Percentiles rank a stretch among this genome's conserved stretches.
Conservation (phyloP, 495 filamentous ascomycete species). For the Podospora didyma region DNA sequence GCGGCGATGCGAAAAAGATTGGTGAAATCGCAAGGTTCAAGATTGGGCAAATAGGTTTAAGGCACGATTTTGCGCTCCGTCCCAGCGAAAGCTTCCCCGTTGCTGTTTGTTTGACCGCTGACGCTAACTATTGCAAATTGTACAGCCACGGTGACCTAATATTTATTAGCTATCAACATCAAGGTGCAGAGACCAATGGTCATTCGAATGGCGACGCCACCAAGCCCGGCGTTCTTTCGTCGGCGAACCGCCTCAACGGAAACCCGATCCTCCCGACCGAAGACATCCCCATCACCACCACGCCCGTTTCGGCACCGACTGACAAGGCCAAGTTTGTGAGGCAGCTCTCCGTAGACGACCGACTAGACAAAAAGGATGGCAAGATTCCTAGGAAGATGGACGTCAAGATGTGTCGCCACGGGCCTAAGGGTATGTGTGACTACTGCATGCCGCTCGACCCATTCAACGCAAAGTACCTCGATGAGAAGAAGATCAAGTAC, state of each 20-base stretch:
- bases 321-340: constrained; percentile 69
- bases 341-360: constrained; percentile 81
- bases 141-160: constrained; percentile 87
- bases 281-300: constrained; percentile 57
- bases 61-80: constrained; percentile 39
- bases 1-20: constrained; percentile 68
- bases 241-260: constrained; percentile 69
- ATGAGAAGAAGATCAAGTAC: constrained; percentile 97
- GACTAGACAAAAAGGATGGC: constrained; percentile 83
- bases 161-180: constrained; percentile 71
- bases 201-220: constrained; percentile 34
- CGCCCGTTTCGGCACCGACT: constrained; percentile 53
- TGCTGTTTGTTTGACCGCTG: not conserved
- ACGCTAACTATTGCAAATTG: constrained; percentile 10
- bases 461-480: constrained; percentile 79
- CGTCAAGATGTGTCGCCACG: constrained; percentile 88
- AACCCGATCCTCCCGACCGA: constrained; percentile 67
- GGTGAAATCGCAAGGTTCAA: constrained; percentile 61
- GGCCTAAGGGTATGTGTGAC: constrained; percentile 97
- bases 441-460: constrained; percentile 98
- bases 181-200: constrained; percentile 26
- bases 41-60: constrained; percentile 67
- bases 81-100: not conserved
- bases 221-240: constrained; percentile 33
- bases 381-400: constrained; percentile 81